Conservation (phyloP, 208 protist species). For the Trypanosoma lewisi region DNA sequence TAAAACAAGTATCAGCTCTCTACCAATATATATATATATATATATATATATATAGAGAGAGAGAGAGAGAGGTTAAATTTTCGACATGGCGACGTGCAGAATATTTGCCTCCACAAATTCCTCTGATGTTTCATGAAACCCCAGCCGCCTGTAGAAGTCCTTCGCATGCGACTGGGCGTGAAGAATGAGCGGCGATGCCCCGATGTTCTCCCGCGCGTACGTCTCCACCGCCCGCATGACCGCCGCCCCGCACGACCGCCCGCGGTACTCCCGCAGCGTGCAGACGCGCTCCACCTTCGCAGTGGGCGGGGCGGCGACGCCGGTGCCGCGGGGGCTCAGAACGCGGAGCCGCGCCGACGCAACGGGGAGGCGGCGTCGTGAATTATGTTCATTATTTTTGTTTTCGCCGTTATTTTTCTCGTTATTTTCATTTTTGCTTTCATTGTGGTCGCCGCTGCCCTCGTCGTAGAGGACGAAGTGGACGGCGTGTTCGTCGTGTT, state of each 20-base stretch:
- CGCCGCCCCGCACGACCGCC: conserved; percentile 25
- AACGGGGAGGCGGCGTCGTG: background rate
- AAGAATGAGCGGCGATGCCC: conserved; percentile 34
- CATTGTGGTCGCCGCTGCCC: background rate
- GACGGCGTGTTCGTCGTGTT: conserved; percentile 31
- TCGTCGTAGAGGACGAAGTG: conserved; percentile 45
- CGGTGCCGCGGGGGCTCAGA: conserved; percentile 18
- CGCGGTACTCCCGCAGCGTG: conserved; percentile 30
- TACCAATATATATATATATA: conserved; percentile 17
- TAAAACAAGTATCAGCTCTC: background rate
- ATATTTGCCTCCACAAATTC: conserved; percentile 21
- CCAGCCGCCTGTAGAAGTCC: conserved; percentile 37
- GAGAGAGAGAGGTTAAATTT: background rate
- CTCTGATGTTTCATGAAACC: conserved; percentile 31
- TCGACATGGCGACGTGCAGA: conserved; percentile 7
- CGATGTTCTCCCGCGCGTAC: conserved; percentile 33
- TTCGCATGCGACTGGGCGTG: conserved; percentile 26
- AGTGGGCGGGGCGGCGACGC: conserved; percentile 32
- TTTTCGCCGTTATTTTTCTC: background rate
- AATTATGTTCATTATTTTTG: background rate
- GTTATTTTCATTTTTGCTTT: background rate
- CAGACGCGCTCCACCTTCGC: conserved; percentile 47
- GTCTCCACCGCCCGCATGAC: conserved; percentile 42
- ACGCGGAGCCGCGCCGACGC: conserved; percentile 7
- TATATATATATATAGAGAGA: background rate